Percentiles rank a stretch among this genome's conserved stretches.
These are phyloP conservation scores for Hibiscus syriacus DNA, from an alignment of 345 rosid genomes.

Conservation along the genomic window DNA sequence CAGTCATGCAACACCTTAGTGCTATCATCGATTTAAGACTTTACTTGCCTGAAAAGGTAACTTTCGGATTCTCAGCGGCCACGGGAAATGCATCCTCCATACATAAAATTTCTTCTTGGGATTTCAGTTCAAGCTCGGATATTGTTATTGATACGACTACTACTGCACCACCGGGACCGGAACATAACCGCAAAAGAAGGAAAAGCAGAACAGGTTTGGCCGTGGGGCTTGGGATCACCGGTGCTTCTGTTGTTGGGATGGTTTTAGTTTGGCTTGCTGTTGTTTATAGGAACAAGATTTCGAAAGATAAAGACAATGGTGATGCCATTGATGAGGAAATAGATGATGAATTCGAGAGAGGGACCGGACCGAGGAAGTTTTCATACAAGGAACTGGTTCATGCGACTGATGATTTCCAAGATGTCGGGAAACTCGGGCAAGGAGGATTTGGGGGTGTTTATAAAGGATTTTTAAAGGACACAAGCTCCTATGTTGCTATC, in stretches of 20 bases:
- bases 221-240: not conserved
- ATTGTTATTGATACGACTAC: not conserved
- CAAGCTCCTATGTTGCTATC: not conserved
- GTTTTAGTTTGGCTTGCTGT: not conserved
- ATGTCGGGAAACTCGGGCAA: constrained; percentile 9
- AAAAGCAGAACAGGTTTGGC: not conserved
- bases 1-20: constrained; percentile 17
- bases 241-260: not conserved
- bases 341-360: not conserved
- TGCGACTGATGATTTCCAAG: not conserved
- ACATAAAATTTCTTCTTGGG: constrained; percentile 25
- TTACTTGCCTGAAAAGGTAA: constrained; percentile 28
- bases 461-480: constrained; percentile 11
- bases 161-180: not conserved
- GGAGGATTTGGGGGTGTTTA: constrained; percentile 24
- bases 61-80: constrained; percentile 40
- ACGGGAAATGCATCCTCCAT: constrained; percentile 24
- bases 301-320: not conserved
- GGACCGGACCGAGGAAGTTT: not conserved
- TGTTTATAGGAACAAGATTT: not conserved
- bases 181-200: not conserved
- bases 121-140: constrained; percentile 30
- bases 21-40: constrained; percentile 26
- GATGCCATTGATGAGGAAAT: not conserved
- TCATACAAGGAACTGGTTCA: not conserved